Conservation (phyloP, 139 green algal species). For the Coelastrella sp. region DNA sequence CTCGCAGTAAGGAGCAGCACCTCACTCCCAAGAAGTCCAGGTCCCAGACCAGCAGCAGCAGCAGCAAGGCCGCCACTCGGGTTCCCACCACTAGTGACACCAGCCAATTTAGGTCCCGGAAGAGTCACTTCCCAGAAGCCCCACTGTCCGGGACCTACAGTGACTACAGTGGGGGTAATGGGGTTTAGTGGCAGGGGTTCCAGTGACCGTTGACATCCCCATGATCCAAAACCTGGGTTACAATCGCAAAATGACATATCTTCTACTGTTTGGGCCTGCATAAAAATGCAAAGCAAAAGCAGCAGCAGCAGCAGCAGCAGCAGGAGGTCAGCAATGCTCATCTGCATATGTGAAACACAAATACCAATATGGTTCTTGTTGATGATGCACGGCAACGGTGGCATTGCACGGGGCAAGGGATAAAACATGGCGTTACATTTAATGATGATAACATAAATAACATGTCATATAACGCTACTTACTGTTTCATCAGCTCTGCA, state of each 20-base stretch:
- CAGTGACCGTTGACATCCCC: not conserved
- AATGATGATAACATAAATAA: no score
- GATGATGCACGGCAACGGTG: no score
- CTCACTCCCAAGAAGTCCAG: constrained; percentile 11
- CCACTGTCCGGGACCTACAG: constrained; percentile 30
- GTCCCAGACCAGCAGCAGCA: constrained; percentile 3
- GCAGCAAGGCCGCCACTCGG: not conserved
- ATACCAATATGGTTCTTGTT: no score
- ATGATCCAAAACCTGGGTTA: not conserved
- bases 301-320: constrained; percentile 19
- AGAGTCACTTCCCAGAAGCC: constrained; percentile 27
- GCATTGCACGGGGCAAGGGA: no score
- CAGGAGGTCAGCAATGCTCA: no score
- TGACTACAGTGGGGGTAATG: not conserved
- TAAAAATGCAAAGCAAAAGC: not conserved
- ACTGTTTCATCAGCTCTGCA: constrained; percentile 7
- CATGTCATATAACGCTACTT: not conserved
- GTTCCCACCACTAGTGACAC: not conserved
- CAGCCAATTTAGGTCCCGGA: not conserved
- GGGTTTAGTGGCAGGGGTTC: not conserved
- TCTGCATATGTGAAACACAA: no score
- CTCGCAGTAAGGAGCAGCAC: not conserved
- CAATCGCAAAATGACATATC: constrained; percentile 1
- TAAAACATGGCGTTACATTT: no score
- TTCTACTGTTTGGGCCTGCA: not conserved